Evolutionary conservation across 164 flowering plant genomes (phyloP), one percentile per base, ranked within the genome.

Genomic region (Nymphaea thermarum): DNA sequence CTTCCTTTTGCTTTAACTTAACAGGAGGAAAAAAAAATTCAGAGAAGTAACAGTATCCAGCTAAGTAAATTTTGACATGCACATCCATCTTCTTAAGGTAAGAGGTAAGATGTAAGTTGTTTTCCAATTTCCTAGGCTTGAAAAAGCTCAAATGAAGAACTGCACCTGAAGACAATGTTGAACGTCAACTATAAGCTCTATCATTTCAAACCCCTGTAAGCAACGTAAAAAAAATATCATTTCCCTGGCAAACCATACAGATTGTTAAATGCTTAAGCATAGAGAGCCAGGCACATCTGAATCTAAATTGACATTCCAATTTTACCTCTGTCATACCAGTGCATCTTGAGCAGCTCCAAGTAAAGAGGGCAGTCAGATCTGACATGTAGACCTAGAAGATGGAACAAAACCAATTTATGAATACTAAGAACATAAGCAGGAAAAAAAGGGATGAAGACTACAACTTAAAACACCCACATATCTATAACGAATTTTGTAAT

Each of bases 281-380:
- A 47, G 55, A 47, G 55, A 47, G 16, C 8, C 8, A 61, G 42
- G 2, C 8, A 61, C 25, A 61, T 2, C 42, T 61, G 64, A n/a
- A 61, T 61, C 8, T 55, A 1, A 55, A 55, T 55, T 8, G 1
- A 8, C 60, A 2, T 8, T 8, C 10, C 10, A 55, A 55, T 55
- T 55, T 55, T 80, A 91, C 98, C 99, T 88, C 69, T 15, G 85
- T 89, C 78, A 82, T 65, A 65, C 76, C 97, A 78, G 82, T 73
- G 55, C 99, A 95, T 76, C 94, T 82, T 66, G 88, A 69, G 77
- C 99, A 95, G 15, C 97, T 95, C 99, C 99, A 95, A 43, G 89
- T 79, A 78, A 95, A 86, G 43, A 95, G 79, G 67, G 86, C 83
- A 1, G 99, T 85, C 68, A 92, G 75, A 82, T 95, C 98, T 61